These are phyloP conservation scores for Aspergillus asperescens DNA, from an alignment of 495 filamentous ascomycete genomes.

Conservation along the genomic window DNA sequence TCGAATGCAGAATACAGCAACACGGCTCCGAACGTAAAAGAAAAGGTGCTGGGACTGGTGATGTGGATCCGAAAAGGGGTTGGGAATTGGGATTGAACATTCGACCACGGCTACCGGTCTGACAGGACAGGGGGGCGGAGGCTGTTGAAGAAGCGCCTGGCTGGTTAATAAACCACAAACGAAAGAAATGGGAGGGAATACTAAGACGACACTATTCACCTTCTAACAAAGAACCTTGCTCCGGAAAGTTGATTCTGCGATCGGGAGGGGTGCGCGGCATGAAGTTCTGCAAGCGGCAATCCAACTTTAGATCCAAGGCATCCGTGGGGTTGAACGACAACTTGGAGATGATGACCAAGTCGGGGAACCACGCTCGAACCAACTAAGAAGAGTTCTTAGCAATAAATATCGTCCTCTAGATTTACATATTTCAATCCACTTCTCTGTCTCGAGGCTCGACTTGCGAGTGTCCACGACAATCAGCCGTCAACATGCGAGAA, in stretches of 20 bases:
- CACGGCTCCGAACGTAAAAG: not conserved
- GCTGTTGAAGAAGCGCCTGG: not conserved
- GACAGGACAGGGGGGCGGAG: not conserved
- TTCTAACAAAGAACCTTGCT: constrained; percentile 1
- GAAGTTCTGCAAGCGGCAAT: constrained; percentile 15
- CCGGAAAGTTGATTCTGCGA: constrained; percentile 8
- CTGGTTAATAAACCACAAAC: not conserved
- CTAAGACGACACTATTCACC: not conserved
- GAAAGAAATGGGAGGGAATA: not conserved
- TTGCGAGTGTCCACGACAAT: too few species aligned
- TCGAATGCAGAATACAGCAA: not conserved
- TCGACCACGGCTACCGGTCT: not conserved
- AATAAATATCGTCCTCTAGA: too few species aligned
- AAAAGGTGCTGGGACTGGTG: not conserved
- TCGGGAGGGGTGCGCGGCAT: constrained; percentile 12
- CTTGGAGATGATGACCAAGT: not conserved
- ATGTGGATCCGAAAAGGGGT: constrained; percentile 7
- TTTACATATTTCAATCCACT: too few species aligned
- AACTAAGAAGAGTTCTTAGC: too few species aligned
- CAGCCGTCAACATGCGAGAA: too few species aligned
- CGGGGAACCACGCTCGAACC: too few species aligned
- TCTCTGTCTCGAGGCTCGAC: too few species aligned
- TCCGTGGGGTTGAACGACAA: constrained; percentile 10
- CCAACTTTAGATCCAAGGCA: not conserved
- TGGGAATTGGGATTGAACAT: not conserved